Evolutionary conservation across 495 filamentous ascomycete genomes (phyloP).

Genomic region (Aspergillus steynii): DNA sequence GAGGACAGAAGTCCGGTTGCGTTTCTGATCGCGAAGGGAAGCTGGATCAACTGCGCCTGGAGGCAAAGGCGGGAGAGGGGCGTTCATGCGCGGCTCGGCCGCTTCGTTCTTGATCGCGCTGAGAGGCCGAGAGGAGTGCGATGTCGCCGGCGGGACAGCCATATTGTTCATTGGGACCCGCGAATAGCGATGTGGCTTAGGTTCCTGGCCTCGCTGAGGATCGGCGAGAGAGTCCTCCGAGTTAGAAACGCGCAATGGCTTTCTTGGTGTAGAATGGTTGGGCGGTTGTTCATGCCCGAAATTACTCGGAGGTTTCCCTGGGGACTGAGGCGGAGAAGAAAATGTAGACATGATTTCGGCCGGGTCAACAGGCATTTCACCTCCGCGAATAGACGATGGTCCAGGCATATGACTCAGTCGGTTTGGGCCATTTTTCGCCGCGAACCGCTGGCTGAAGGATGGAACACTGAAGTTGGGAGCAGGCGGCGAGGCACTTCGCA

Average conservation of each 20-base stretch:
- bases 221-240: conserved; percentile 37
- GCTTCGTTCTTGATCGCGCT: background rate
- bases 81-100: background rate
- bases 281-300: conserved; percentile 23
- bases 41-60: background rate
- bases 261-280: conserved; percentile 7
- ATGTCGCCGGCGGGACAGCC: background rate
- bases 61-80: background rate
- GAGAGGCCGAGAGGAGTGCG: background rate
- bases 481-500: conserved; percentile 40
- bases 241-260: conserved; percentile 33
- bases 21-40: background rate
- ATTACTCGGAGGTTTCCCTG: conserved; percentile 33
- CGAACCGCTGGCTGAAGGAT: conserved; percentile 48
- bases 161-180: conserved; percentile 19
- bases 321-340: conserved; percentile 42
- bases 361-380: conserved; percentile 19
- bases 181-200: conserved; percentile 21
- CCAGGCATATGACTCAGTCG: conserved; percentile 20
- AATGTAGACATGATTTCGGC: conserved; percentile 28
- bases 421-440: conserved; percentile 21
- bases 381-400: conserved; percentile 18
- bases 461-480: conserved; percentile 55
- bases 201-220: conserved; percentile 8
- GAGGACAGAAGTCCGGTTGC: background rate